Evolutionary conservation across 306 rosid genomes (phyloP).

Genomic region (Sphenostylis stenocarpa): DNA sequence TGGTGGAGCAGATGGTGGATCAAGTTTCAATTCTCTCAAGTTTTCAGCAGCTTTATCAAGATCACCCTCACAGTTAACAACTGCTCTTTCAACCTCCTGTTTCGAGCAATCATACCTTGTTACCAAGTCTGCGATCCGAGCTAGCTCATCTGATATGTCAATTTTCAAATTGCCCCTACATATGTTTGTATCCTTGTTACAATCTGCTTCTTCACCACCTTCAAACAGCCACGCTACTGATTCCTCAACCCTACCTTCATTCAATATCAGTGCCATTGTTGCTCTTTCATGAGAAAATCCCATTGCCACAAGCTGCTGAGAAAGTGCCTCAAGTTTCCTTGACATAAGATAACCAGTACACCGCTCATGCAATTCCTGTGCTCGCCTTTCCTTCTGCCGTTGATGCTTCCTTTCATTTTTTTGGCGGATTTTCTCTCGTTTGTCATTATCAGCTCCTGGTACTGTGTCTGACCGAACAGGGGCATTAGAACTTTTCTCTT

Average conservation of each 20-base stretch:
- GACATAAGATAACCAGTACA: conserved; percentile 91
- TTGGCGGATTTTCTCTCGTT: conserved; percentile 91
- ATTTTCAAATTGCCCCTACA: conserved; percentile 71
- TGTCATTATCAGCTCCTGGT: conserved; percentile 94
- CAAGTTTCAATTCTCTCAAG: conserved; percentile 66
- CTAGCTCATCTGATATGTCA: conserved; percentile 95
- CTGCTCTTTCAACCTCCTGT: conserved; percentile 94
- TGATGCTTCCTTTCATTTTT: conserved; percentile 97
- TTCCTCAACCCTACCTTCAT: conserved; percentile 93
- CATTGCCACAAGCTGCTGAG: conserved; percentile 88
- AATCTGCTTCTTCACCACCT: conserved; percentile 65
- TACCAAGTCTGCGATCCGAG: conserved; percentile 71
- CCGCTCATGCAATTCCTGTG: conserved; percentile 90
- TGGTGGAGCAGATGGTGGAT: conserved; percentile 57
- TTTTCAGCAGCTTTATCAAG: conserved; percentile 79
- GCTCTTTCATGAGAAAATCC: conserved; percentile 89
- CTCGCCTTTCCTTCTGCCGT: conserved; percentile 96
- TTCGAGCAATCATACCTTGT: conserved; percentile 63
- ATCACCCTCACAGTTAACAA: conserved; percentile 87
- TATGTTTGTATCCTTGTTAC: conserved; percentile 48
- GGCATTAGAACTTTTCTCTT: conserved; percentile 64
- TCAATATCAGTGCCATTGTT: conserved; percentile 80
- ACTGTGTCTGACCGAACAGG: conserved; percentile 60
- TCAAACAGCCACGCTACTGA: conserved; percentile 87
- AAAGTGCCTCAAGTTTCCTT: conserved; percentile 88